phyloP scores from a whole-genome alignment of 768 basidiomycete genomes.

The Leucosporidium scottii region DNA sequence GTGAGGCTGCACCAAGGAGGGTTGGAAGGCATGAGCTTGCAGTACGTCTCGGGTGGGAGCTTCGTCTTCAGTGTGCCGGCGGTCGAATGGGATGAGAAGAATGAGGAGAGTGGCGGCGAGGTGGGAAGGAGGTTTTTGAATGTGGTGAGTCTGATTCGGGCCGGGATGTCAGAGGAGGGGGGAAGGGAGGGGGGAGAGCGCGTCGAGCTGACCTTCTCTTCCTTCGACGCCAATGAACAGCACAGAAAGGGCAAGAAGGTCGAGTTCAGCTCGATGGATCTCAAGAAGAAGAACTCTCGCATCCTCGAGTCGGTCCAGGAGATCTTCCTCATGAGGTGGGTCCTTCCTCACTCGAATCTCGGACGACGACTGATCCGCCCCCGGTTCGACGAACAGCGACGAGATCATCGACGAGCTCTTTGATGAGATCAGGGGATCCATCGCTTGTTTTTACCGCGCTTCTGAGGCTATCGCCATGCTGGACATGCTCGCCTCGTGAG shows the following conservation, averaged over 20 bases:
- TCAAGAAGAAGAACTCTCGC: slow-evolving; percentile 49
- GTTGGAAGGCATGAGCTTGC: slow-evolving; percentile 3
- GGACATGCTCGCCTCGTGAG: slow-evolving; percentile 85
- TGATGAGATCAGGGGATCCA: slow-evolving; percentile 58
- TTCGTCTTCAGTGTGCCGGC: slow-evolving; percentile 29
- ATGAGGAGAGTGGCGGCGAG: not conserved
- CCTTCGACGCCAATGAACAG: not conserved
- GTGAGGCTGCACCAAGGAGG: not conserved
- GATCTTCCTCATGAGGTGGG: slow-evolving; percentile 74
- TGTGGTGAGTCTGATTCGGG: slow-evolving; percentile 11
- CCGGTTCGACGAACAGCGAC: not conserved
- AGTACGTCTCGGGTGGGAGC: slow-evolving; percentile 7
- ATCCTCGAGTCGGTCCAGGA: slow-evolving; percentile 91
- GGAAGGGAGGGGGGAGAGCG: no score
- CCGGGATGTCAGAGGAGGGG: no score
- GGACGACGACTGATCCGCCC: not conserved
- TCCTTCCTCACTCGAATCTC: slow-evolving; percentile 44
- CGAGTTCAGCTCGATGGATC: slow-evolving; percentile 32
- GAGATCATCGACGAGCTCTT: slow-evolving; percentile 69
- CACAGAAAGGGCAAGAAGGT: slow-evolving; percentile 36
- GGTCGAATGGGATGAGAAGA: slow-evolving; percentile 28
- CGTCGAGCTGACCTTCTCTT: no score
- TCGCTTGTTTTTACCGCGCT: slow-evolving; percentile 78
- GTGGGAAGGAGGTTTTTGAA: slow-evolving; percentile 32
- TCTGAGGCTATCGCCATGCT: slow-evolving; percentile 85